Percentiles rank a stretch among this genome's conserved stretches.
These are phyloP conservation scores for Linum lewisii DNA, from an alignment of 345 rosid genomes.

Conservation along the genomic window DNA sequence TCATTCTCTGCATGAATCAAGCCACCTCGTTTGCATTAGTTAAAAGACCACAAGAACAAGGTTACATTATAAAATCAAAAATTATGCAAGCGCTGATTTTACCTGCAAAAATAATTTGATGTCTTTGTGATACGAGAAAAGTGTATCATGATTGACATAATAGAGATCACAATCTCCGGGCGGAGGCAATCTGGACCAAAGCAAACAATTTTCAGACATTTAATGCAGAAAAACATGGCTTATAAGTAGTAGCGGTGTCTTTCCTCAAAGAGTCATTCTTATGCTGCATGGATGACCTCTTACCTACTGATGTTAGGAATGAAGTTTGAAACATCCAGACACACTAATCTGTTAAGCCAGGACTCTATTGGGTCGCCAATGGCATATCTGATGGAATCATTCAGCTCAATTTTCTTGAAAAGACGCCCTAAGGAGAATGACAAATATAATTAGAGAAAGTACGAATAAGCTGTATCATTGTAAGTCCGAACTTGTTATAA, in stretches of 20 bases:
- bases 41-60: conserved; percentile 1
- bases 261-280: conserved; percentile 8
- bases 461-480: too few species aligned
- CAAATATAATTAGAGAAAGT: too few species aligned
- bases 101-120: conserved; percentile 64
- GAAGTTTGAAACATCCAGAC: conserved; percentile 71
- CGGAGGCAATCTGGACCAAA: conserved; percentile 54
- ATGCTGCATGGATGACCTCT: conserved; percentile 13
- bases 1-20: conserved; percentile 63
- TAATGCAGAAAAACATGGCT: too few species aligned
- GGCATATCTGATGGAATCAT: conserved; percentile 86
- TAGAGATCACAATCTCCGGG: conserved; percentile 82
- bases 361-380: conserved; percentile 89
- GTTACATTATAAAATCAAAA: too few species aligned
- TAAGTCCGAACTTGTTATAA: too few species aligned
- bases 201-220: conserved; percentile 6
- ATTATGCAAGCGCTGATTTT: conserved; percentile 39
- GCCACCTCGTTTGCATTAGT: background rate
- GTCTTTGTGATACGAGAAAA: conserved; percentile 89
- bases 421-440: too few species aligned
- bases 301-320: conserved; percentile 68
- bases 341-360: conserved; percentile 84
- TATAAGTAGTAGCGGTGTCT: conserved; percentile 6
- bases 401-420: too few species aligned
- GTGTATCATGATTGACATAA: conserved; percentile 85